Conservation (phyloP, 345 rosid species). For the Brassica rapa region DNA sequence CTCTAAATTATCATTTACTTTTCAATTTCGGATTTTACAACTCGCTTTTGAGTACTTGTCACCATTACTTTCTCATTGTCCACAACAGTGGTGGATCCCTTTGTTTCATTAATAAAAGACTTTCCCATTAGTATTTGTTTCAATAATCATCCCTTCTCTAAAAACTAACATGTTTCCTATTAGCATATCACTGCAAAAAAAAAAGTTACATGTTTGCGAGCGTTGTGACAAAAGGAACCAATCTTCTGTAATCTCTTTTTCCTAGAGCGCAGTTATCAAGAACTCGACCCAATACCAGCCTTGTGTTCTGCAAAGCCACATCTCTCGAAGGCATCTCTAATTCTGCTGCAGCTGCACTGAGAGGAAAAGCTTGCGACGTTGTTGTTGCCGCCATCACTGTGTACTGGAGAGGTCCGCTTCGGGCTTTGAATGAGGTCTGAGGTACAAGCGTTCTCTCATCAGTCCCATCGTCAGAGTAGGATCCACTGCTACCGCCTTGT, state of each 20-base stretch:
- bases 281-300: constrained; percentile 82
- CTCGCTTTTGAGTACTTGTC: constrained; percentile 26
- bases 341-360: constrained; percentile 48
- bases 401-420: constrained; percentile 87
- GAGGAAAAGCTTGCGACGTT: constrained; percentile 44
- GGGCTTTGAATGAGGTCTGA: constrained; percentile 86
- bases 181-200: background rate
- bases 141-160: background rate
- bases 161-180: constrained; percentile 37
- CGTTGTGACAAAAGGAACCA: constrained; percentile 86
- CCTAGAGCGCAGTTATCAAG: constrained; percentile 85
- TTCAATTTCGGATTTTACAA: constrained; percentile 15
- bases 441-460: constrained; percentile 76
- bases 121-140: background rate
- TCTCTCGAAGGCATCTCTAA: constrained; percentile 69
- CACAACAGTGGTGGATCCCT: constrained; percentile 10
- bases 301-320: constrained; percentile 83
- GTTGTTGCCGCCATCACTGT: constrained; percentile 53
- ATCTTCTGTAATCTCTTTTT: constrained; percentile 81
- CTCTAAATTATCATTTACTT: constrained; percentile 26
- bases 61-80: constrained; percentile 3
- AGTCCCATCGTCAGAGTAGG: constrained; percentile 61
- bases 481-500: constrained; percentile 49
- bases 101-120: background rate
- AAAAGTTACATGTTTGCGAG: constrained; percentile 50